Percentiles rank a stretch among this genome's conserved stretches.
Conservation (phyloP, 495 filamentous ascomycete species). For the Aspergillus saccharolyticus region DNA sequence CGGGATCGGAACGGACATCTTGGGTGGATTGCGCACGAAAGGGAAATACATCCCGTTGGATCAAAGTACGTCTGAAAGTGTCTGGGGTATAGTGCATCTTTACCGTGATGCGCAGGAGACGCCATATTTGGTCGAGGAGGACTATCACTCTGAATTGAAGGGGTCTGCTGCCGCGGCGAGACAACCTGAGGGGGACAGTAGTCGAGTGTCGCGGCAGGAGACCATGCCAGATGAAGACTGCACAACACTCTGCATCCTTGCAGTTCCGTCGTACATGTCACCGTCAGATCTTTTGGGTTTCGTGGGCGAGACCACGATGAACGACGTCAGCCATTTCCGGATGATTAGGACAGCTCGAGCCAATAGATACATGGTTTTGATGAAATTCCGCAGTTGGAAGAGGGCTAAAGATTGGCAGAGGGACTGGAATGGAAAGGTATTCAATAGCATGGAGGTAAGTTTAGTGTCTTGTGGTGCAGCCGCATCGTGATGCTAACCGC, state of each 20-base stretch:
- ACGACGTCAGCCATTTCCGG: constrained; percentile 87
- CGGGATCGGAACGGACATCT: constrained; percentile 46
- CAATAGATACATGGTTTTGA: constrained; percentile 93
- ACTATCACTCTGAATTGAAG: constrained; percentile 39
- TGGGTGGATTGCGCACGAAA: constrained; percentile 61
- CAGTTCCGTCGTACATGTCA: constrained; percentile 89
- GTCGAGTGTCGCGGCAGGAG: constrained; percentile 14
- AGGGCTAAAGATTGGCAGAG: constrained; percentile 74
- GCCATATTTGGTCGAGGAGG: constrained; percentile 40
- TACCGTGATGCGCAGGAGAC: constrained; percentile 83
- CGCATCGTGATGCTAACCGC: constrained; percentile 17
- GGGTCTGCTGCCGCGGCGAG: constrained; percentile 36
- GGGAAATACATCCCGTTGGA: constrained; percentile 73
- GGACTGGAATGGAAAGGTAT: constrained; percentile 91
- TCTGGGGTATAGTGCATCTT: constrained; percentile 91
- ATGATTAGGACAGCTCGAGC: constrained; percentile 86
- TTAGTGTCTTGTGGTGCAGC: not conserved
- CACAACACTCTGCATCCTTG: constrained; percentile 89
- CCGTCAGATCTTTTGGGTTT: constrained; percentile 89
- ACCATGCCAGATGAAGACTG: constrained; percentile 54
- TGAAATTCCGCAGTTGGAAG: constrained; percentile 81
- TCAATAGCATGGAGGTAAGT: constrained; percentile 88
- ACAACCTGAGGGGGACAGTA: constrained; percentile 23
- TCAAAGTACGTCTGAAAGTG: constrained; percentile 70
- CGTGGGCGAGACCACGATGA: constrained; percentile 82